Base-by-base conservation (phyloP, 1,139 yeast species). In the Pichia cactophila region DNA sequence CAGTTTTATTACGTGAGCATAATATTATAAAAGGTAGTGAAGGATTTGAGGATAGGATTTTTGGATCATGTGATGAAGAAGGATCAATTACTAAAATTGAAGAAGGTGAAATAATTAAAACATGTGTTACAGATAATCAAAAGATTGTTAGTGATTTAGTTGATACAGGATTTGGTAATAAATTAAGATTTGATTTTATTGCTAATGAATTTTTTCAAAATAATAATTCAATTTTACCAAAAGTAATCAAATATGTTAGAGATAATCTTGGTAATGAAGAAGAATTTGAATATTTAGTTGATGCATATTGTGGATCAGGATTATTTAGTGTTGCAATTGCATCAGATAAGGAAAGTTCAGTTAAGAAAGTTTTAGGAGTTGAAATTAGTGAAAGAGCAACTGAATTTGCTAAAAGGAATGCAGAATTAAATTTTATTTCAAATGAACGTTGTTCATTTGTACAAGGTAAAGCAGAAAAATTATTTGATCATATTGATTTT, bases 281-380 rank as follows among this genome's bases (percentile, higher is more conserved):
- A 35, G 44, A 45, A 17, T 74, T 69, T 10, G 70, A 68, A 10
- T 89, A 83, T 64, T 71, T 92, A 49, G 96, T 92, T 29, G 98
- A 92, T 66, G 96, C 98, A 0, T 92, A 92, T 69, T 92, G 98
- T 73, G 98, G 98, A 3, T 87, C 96, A 3, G 98, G 98, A 0
- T 71, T 92, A 46, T 92, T 92, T 66, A 86, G 95, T 52, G 83
- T 92, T 49, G 81, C 96, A 8, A 85, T 96, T 60, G 83, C 95
- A 14, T 41, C 49, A 9, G 48, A 47, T 41, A 48, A 44, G 5
- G 33, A 43, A 26, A 69, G 77, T 26, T 83, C 86, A 41, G 95
- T 89, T 14, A 83, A 85, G 43, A 77, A 77, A 57, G 96, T 89
- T 2, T 79, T 88, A 56, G 98, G 98, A 33, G 98, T 92, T 28